Evolutionary conservation across 2,329 filamentous ascomycete genomes (phyloP).

Genomic region (Aureobasidium vineae): DNA sequence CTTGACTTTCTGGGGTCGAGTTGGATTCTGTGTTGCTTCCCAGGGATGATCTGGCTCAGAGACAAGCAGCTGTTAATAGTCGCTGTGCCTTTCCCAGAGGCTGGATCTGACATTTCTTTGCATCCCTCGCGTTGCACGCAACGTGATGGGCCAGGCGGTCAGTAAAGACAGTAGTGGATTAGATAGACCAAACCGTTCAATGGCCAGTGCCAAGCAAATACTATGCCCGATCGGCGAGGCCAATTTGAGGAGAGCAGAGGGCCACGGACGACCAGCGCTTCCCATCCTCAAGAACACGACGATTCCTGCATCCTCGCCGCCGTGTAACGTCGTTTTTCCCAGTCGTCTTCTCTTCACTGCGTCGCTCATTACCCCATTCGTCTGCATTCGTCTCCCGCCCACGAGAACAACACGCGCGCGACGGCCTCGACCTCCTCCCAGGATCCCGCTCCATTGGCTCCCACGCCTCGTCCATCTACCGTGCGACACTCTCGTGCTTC

Average conservation of each 20-base stretch:
- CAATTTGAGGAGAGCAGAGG: constrained; percentile 16
- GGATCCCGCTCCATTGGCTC: constrained; percentile 26
- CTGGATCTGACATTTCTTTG: neutral
- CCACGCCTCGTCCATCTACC: constrained; percentile 15
- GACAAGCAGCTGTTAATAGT: neutral
- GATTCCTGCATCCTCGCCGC: constrained; percentile 24
- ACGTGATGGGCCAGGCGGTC: constrained; percentile 3
- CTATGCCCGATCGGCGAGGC: constrained; percentile 9
- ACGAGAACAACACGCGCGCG: constrained; percentile 25
- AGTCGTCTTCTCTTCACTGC: constrained; percentile 22
- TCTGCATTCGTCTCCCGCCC: constrained; percentile 20
- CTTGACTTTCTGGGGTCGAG: constrained; percentile 9
- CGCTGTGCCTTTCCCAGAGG: neutral
- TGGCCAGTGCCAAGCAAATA: neutral
- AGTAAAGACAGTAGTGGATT: constrained; percentile 16
- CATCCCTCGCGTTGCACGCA: neutral
- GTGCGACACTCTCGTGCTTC: constrained; percentile 15
- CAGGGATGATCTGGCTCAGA: neutral
- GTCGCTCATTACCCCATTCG: constrained; percentile 26
- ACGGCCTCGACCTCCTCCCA: constrained; percentile 10
- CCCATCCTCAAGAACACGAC: constrained; percentile 16
- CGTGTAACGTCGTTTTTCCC: constrained; percentile 22
- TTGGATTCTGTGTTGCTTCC: neutral
- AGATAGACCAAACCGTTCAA: constrained; percentile 13
- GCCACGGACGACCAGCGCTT: neutral